A percentile compares a stretch with the other conserved stretches of the same genome.
Evolutionary conservation across 1,284 basidiomycete genomes (phyloP).

Genomic region (Tylopilus sp.): DNA sequence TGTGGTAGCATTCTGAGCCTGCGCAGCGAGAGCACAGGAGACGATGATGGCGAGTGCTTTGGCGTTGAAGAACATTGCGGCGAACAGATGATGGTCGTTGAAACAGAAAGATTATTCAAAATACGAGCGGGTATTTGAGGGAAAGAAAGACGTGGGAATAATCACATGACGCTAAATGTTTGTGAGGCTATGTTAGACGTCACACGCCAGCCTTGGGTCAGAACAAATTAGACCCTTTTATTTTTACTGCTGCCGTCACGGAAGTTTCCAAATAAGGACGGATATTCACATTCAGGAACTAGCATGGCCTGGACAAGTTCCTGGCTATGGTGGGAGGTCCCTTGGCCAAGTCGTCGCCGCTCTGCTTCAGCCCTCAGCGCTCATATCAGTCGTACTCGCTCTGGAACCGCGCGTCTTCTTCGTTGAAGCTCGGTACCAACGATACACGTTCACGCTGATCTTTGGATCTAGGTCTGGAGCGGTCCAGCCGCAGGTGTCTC

Average conservation of each 20-base stretch:
- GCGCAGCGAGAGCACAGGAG: constrained; percentile 15
- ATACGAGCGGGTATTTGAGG: constrained; percentile 22
- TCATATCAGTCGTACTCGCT: not conserved
- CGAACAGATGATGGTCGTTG: too few species aligned
- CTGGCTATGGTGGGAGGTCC: too few species aligned
- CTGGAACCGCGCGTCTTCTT: not conserved
- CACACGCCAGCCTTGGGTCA: too few species aligned
- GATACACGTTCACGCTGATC: not conserved
- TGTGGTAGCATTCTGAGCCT: constrained; percentile 12
- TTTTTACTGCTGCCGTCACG: too few species aligned
- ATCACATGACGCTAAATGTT: constrained; percentile 17
- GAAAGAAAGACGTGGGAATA: constrained; percentile 10
- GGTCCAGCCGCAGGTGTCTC: constrained; percentile 4
- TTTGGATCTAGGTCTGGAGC: constrained; percentile 9
- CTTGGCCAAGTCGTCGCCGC: too few species aligned
- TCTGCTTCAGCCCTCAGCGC: too few species aligned
- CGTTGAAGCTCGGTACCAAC: too few species aligned
- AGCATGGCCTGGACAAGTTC: not conserved
- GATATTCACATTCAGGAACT: constrained; percentile 9
- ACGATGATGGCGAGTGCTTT: constrained; percentile 16
- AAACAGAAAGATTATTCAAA: too few species aligned
- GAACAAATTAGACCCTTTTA: too few species aligned
- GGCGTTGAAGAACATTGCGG: constrained; percentile 18
- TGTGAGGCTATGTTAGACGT: not conserved
- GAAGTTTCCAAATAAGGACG: not conserved